Evolutionary conservation across 805 yeast species (phyloP), one percentile per base, ranked within the genome.

Genomic region (Sugiyamaella boreocaroliniensis): DNA sequence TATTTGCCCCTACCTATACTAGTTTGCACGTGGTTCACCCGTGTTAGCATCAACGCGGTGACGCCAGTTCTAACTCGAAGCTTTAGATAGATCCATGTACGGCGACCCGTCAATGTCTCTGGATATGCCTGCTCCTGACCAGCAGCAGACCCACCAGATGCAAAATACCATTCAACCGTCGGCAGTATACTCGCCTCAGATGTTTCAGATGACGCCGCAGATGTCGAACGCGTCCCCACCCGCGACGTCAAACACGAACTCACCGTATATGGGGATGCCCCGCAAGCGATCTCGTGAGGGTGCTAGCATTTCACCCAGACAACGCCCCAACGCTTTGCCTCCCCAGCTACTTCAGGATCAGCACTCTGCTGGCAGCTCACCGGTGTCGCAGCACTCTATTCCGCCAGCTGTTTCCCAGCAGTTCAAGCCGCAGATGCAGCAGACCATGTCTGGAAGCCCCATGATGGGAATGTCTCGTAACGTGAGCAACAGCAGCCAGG

Each of bases 341-440:
- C 51, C 57, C 6, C 62, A 59, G 50, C 43, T 59, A 41, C 47
- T 59, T 2, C 61, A 58, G 49, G 62, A 59, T 26, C 61, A 56
- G 14, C 61, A 58, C 42, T 48, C 55, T 45, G 59, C 55, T 1
- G 42, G 53, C 11, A 45, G 19, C 14, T 57, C 58, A 6, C 56
- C 58, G 3, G 34, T 43, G 20, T 48, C 49, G 18, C 59, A 53
- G 46, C 56, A 47, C 48, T 41, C 44, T 12, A 47, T 40, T 37
- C 80, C 40, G 90, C 92, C 0, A 86, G 93, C 64, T 76, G 85
- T 2, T 92, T 85, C 49, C 76, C 77, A 64, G 78, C 82, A 8
- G 81, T 37, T 34, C 10, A 49, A 45, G 43, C 48, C 20, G 11
- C 34, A 15, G 41, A 20, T 49, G 47, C 47, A 42, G 41, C 46